Conservation (phyloP, 192 early-diverging fungal species). For the Backusella westeae region DNA sequence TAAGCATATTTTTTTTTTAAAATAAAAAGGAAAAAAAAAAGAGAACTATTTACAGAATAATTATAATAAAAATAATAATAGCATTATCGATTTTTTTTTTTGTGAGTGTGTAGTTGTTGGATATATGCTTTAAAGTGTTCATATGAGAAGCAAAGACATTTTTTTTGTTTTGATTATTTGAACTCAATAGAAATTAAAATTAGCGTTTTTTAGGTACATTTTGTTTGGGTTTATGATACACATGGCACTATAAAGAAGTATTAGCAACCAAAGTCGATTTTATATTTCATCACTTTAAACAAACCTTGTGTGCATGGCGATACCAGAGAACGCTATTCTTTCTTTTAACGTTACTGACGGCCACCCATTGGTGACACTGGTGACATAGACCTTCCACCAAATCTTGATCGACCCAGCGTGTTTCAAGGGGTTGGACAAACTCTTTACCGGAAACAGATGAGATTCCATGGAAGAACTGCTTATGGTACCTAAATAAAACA, state of each 20-base stretch:
- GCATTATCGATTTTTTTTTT: background rate
- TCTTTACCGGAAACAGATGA: constrained; percentile 76
- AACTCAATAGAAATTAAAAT: background rate
- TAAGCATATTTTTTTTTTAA: background rate
- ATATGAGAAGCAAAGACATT: background rate
- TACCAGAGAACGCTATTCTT: constrained; percentile 80
- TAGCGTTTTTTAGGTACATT: constrained; percentile 2
- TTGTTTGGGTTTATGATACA: constrained; percentile 71
- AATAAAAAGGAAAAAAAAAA: background rate
- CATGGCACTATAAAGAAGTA: constrained; percentile 52
- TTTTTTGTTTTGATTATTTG: background rate
- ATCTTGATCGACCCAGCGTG: constrained; percentile 63
- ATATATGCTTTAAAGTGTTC: background rate
- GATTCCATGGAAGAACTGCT: constrained; percentile 83
- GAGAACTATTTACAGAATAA: background rate
- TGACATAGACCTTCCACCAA: constrained; percentile 78
- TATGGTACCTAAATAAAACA: constrained; percentile 61
- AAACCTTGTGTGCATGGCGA: constrained; percentile 75
- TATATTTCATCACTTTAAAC: background rate
- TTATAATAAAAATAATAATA: no score
- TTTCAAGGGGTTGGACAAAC: constrained; percentile 68
- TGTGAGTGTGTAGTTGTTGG: background rate
- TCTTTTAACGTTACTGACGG: constrained; percentile 70
- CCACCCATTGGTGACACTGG: constrained; percentile 80
- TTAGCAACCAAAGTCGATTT: no score